Evolutionary conservation across 257 asterid genomes (phyloP).

Genomic region (Gardenia jasminoides): DNA sequence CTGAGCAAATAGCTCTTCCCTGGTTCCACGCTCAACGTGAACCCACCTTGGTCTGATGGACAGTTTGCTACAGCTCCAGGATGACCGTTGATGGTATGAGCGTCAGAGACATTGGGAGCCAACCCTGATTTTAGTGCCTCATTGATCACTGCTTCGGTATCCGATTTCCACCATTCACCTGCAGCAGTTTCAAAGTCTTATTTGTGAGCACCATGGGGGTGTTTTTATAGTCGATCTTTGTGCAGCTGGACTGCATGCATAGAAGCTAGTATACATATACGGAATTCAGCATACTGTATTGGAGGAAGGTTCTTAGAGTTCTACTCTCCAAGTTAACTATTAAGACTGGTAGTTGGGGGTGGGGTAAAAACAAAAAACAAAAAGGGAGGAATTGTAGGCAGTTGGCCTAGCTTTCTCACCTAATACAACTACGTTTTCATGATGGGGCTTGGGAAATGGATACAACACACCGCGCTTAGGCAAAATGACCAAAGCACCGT

Average conservation of each 20-base stretch:
- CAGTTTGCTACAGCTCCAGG: slow-evolving; percentile 65
- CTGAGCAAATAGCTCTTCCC: slow-evolving; percentile 83
- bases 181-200: background rate
- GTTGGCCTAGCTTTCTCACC: slow-evolving; percentile 29
- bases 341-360: too few relatives aligned
- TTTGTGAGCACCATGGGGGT: too few relatives aligned
- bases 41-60: slow-evolving; percentile 59
- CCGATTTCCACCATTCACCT: slow-evolving; percentile 99
- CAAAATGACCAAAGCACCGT: slow-evolving; percentile 79
- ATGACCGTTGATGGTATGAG: slow-evolving; percentile 87
- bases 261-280: too few relatives aligned
- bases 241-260: too few relatives aligned
- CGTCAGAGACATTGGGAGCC: slow-evolving; percentile 89
- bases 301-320: too few relatives aligned
- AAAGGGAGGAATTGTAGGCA: too few relatives aligned
- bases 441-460: slow-evolving; percentile 88
- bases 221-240: too few relatives aligned
- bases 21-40: slow-evolving; percentile 50
- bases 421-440: slow-evolving; percentile 62
- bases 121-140: slow-evolving; percentile 69
- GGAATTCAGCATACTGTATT: too few relatives aligned
- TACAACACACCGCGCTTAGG: slow-evolving; percentile 85
- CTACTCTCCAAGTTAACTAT: too few relatives aligned
- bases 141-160: slow-evolving; percentile 72
- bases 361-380: too few relatives aligned